Percentiles rank a stretch among this genome's conserved stretches.
These are phyloP conservation scores for Sclerotinia borealis DNA, from an alignment of 2,329 filamentous ascomycete species.

Conservation along the genomic window DNA sequence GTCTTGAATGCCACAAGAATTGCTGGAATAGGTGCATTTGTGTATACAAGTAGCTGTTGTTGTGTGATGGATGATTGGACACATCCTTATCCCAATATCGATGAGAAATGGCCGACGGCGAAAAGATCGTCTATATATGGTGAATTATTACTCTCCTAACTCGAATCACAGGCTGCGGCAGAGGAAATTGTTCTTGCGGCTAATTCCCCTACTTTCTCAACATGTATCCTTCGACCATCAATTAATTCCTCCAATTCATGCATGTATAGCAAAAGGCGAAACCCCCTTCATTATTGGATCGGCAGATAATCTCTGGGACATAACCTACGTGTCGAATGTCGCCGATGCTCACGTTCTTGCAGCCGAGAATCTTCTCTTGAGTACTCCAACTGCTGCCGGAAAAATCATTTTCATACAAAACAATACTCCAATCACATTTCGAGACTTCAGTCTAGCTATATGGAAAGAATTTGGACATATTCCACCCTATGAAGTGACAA, in stretches of 20 bases:
- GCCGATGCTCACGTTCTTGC: constrained; percentile 10
- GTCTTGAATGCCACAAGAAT: not conserved
- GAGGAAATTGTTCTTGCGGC: not conserved
- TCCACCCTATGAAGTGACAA: not conserved
- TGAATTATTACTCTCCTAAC: not conserved
- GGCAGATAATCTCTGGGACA: constrained; percentile 2
- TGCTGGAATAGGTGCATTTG: not conserved
- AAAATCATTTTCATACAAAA: constrained; percentile 4
- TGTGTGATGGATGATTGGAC: constrained; percentile 5
- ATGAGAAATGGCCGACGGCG: not conserved
- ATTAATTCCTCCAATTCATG: constrained; percentile 3
- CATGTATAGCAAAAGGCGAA: constrained; percentile 4
- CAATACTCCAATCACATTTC: constrained; percentile 1
- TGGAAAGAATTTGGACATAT: constrained; percentile 6
- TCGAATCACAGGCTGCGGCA: not conserved
- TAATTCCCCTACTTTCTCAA: not conserved
- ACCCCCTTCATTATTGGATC: not conserved
- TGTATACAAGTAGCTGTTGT: constrained; percentile 9
- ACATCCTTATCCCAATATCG: not conserved
- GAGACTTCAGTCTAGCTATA: not conserved
- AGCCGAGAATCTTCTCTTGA: not conserved
- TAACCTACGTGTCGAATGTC: constrained; percentile 5
- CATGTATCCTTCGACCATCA: constrained; percentile 7
- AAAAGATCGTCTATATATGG: not conserved
- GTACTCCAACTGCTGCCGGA: not conserved